phyloP scores from a whole-genome alignment of 768 basidiomycete genomes.

The Serpula lacrymans region DNA sequence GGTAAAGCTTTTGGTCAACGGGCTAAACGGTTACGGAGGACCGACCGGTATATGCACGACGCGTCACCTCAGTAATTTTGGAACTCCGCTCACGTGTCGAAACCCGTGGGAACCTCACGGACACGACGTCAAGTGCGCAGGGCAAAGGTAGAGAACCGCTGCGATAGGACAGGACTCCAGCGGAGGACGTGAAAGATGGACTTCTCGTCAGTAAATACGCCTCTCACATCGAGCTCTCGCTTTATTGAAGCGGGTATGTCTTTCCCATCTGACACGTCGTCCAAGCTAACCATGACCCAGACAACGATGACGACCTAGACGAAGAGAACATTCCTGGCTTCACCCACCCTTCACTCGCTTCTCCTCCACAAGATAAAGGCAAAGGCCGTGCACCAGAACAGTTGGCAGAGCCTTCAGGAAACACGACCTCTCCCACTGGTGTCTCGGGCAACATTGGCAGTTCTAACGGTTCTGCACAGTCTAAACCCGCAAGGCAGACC shows the following conservation, averaged over 20 bases:
- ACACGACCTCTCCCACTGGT: slow-evolving; percentile 29
- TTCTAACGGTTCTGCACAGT: slow-evolving; percentile 35
- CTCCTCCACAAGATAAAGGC: slow-evolving; percentile 59
- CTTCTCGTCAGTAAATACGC: slow-evolving; percentile 32
- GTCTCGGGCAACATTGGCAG: slow-evolving; percentile 76
- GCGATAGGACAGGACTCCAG: slow-evolving; percentile 34
- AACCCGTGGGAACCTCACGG: slow-evolving; percentile 23
- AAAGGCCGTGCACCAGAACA: slow-evolving; percentile 63
- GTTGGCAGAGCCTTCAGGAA: slow-evolving; percentile 38
- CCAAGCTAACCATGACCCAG: slow-evolving; percentile 22
- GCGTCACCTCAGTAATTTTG: slow-evolving; percentile 48
- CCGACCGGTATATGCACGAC: slow-evolving; percentile 30
- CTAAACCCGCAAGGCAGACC: slow-evolving; percentile 52
- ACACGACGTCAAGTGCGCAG: slow-evolving; percentile 14
- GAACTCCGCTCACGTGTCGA: too few relatives aligned
- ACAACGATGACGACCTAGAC: slow-evolving; percentile 81
- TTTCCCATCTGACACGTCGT: neutral
- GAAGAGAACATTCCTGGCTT: slow-evolving; percentile 81
- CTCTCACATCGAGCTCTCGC: slow-evolving; percentile 61
- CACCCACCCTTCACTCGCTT: slow-evolving; percentile 55
- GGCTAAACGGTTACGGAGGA: slow-evolving; percentile 7
- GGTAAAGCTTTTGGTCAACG: neutral
- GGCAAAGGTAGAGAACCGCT: slow-evolving; percentile 20
- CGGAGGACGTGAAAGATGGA: slow-evolving; percentile 19
- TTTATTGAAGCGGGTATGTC: slow-evolving; percentile 77